Evolutionary conservation across 257 asterid genomes (phyloP), one percentile per base, ranked within the genome.

Genomic region (Solanum peruvianum): DNA sequence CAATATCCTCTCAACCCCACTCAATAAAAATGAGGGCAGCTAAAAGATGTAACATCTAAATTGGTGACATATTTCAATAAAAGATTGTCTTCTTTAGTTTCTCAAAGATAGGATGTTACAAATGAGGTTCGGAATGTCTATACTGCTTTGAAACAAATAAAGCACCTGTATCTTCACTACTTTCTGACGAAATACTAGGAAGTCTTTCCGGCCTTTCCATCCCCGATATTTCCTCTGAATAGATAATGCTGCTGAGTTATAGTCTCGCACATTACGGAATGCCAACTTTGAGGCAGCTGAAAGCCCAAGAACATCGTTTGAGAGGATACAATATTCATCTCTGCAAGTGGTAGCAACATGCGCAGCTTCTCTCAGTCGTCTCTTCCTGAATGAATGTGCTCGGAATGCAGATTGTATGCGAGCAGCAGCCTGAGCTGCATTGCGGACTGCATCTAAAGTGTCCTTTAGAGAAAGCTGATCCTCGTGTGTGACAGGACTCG

Each of bases 331-430:
- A 78, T 88, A 95, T 77, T 91, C 94, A 90, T 95, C 96, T 85
- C 91, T 92, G 86, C 69, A 69, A 73, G 66, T 88, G 76, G 91
- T 85, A 85, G 86, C 25, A 39, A 90, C 82, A 8, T 58, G 64
- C 23, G 91, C 72, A 81, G 91, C 90, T 85, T 91, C 95, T 86
- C 88, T 91, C 73, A 92, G 93, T 91, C 90, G 98, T 90, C 98
- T 91, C 92, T 75, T 96, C 89, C 94, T 88, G 93, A 97, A 96
- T 42, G 99, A 97, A 93, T 97, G 98, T 29, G 98, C 98, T 67
- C 98, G 99, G 73, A 97, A 95, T n/a, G 99, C 99, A 47, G 96
- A 94, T 89, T 97, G 99, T 88, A 97, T 97, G 16, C 97, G 98
- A 73, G 99, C 98, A 77, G 99, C 99, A 82, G 99, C 98, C 91